A percentile compares a stretch with the other conserved stretches of the same genome.
Conservation (phyloP, 2,329 filamentous ascomycete genomes). For the Trichoderma lentiforme region DNA sequence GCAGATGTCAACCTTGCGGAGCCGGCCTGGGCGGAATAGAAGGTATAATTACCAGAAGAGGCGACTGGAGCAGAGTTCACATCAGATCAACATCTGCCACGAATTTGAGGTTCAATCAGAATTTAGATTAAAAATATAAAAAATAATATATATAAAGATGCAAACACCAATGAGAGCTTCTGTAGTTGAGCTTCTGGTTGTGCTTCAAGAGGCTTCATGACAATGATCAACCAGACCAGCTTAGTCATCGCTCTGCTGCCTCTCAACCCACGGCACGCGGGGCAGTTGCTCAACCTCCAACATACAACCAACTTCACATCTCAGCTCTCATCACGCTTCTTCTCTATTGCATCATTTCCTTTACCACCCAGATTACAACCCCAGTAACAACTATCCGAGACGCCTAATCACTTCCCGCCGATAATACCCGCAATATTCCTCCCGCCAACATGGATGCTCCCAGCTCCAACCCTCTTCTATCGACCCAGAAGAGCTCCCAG, state of each 20-base stretch:
- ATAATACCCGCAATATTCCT: neutral
- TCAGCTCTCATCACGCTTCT: neutral
- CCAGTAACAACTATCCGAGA: neutral
- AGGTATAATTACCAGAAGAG: neutral
- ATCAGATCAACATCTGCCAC: neutral
- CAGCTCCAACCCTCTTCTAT: conserved; percentile 56
- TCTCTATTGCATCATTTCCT: neutral
- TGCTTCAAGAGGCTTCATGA: neutral
- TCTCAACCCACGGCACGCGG: conserved; percentile 9
- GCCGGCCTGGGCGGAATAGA: neutral
- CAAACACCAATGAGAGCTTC: neutral
- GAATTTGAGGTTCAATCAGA: neutral
- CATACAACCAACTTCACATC: neutral
- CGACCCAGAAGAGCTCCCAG: conserved; percentile 65
- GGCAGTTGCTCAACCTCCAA: neutral
- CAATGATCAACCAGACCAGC: neutral
- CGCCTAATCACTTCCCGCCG: neutral
- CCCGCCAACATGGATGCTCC: conserved; percentile 45
- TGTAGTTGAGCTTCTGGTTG: neutral
- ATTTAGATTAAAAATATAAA: neutral
- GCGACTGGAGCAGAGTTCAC: neutral
- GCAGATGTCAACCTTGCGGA: neutral
- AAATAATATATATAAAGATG: neutral
- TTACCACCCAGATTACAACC: rapidly evolving
- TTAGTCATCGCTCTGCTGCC: neutral